Base-by-base conservation (phyloP, 2,329 filamentous ascomycete genomes). In the Endoconidiophora laricicola region DNA sequence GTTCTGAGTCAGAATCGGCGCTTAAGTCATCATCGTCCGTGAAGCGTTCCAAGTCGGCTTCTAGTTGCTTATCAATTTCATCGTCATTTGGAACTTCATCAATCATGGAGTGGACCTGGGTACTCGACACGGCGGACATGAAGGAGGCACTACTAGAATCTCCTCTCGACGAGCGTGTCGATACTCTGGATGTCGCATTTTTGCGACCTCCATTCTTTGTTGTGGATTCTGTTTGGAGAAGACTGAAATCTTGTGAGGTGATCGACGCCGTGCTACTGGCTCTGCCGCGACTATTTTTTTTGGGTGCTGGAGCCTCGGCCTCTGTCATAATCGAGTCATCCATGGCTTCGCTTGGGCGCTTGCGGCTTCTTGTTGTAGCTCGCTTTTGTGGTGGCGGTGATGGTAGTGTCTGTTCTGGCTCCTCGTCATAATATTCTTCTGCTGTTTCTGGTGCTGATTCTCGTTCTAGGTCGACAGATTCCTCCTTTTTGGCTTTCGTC, bases 61-160 rank as follows among this genome's bases (percentile, higher is more conserved):
- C 73, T 1, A 85, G 66, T 45, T 76, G 76, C 20, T 73, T 72
- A 47, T 85, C 78, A 37, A 84, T 72, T 55, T 83, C 79, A 1
- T 78, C 74, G 54, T 84, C 78, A 49, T 76, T 69, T 0, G 73
- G 71, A 9, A 74, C 62, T 3, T 62, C 62, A 14, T 64, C 63
- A n/a, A 67, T 58, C 4, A 65, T 61, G 3, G 58, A 60, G 36
- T 60, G 60, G 3, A 66, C 52, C 2, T 65, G 65, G 3, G 66
- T 64, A 33, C 69, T 70, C 1, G 74, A 73, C 20, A 68, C 63
- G 14, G 72, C 72, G 1, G 75, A 73, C 33, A 68, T 63, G 61
- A 49, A 50, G 2, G 76, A 79, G 1, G 60, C 61, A 55, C 76
- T 77, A 29, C 72, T 54, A 44, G 52, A 44, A 22, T 55, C 51